Evolutionary conservation across 2,329 filamentous ascomycete species (phyloP).

Genomic region (Lasiodiplodia gonubiensis): DNA sequence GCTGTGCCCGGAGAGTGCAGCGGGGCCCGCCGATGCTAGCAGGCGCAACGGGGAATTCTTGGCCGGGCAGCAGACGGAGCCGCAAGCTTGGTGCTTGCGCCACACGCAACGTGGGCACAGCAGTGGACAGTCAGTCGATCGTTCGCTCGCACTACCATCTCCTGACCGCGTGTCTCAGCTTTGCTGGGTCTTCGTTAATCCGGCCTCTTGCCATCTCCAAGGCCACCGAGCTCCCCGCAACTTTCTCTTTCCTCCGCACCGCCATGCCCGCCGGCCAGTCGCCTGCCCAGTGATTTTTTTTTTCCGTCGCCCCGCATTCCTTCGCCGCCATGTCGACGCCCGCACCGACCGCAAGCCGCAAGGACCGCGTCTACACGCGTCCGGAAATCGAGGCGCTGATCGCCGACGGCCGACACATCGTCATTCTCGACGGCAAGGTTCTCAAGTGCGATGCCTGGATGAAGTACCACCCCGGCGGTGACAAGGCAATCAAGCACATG

Average conservation of each 20-base stretch:
- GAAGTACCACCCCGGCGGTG: constrained; percentile 87
- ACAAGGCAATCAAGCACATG: constrained; percentile 91
- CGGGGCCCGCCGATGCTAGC: neutral
- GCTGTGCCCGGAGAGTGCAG: neutral
- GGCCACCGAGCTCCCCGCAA: neutral
- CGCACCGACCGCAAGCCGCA: constrained; percentile 38
- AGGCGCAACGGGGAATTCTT: neutral
- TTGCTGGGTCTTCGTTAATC: neutral
- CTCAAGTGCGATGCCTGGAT: constrained; percentile 89
- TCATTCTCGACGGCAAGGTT: constrained; percentile 81
- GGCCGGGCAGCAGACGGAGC: neutral
- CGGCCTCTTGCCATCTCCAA: neutral
- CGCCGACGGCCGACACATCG: constrained; percentile 76
- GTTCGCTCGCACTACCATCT: constrained; percentile 3
- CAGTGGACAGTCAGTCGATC: constrained; percentile 1
- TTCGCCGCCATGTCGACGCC: constrained; percentile 37
- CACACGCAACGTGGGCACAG: constrained; percentile 3
- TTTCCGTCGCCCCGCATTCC: constrained; percentile 10
- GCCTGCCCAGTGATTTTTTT: constrained; percentile 33
- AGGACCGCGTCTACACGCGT: constrained; percentile 61
- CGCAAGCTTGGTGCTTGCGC: neutral
- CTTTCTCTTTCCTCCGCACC: neutral
- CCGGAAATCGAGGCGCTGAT: constrained; percentile 80
- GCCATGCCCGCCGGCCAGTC: constrained; percentile 37
- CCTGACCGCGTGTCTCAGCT: constrained; percentile 20